Conservation (phyloP, 2,329 filamentous ascomycete species). For the Gyromitra esculenta region DNA sequence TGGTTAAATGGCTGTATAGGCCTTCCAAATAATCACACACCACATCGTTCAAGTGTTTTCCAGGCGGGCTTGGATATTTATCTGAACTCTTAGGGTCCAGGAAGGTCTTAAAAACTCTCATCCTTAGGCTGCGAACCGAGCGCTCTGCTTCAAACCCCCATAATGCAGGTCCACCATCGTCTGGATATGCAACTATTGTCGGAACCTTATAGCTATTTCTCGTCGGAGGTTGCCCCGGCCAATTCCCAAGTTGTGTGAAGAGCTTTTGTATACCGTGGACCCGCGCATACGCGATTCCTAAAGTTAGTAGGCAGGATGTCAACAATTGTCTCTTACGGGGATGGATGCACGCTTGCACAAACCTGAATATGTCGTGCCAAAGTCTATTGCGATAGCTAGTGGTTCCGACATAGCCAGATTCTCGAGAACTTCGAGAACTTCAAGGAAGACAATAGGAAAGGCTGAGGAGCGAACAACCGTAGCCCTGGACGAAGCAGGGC, state of each 20-base stretch:
- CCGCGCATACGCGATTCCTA: conserved; percentile 27
- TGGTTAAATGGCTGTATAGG: conserved; percentile 28
- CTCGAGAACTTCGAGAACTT: background rate
- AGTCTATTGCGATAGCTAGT: conserved; percentile 41
- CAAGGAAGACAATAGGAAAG: background rate
- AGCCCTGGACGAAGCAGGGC: background rate
- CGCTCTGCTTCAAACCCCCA: conserved; percentile 43
- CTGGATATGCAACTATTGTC: conserved; percentile 34
- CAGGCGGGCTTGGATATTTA: conserved; percentile 9
- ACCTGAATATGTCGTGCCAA: conserved; percentile 44
- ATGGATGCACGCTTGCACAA: background rate
- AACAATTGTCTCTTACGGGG: background rate
- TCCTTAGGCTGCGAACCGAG: background rate
- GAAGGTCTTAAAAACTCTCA: conserved; percentile 34
- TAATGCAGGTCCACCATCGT: background rate
- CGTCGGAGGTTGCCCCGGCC: conserved; percentile 31
- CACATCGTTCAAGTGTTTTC: conserved; percentile 22
- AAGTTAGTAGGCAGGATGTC: background rate
- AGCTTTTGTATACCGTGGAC: background rate
- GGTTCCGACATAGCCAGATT: background rate
- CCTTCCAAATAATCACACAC: conserved; percentile 35
- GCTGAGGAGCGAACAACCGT: background rate
- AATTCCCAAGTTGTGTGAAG: conserved; percentile 31
- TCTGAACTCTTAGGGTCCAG: conserved; percentile 19
- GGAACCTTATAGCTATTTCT: conserved; percentile 33